A percentile compares a stretch with the other conserved stretches of the same genome.
Evolutionary conservation across 306 rosid genomes (phyloP).

Genomic region (Parietaria judaica): DNA sequence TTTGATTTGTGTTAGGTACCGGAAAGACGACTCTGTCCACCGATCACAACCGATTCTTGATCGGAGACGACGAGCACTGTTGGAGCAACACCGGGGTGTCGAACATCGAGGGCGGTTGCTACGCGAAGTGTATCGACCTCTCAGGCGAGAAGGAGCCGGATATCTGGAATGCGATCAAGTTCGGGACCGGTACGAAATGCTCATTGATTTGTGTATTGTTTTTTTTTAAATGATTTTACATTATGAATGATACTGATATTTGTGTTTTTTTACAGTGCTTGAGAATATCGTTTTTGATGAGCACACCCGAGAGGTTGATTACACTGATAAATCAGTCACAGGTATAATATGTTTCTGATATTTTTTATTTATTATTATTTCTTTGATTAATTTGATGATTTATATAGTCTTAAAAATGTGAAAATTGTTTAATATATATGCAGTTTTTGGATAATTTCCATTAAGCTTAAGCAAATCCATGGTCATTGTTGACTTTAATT

Average conservation of each 20-base stretch:
- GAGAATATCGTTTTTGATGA: constrained; percentile 90
- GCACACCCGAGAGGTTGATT: constrained; percentile 72
- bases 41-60: constrained; percentile 41
- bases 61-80: constrained; percentile 53
- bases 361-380: background rate
- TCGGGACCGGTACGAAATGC: constrained; percentile 37
- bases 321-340: constrained; percentile 74
- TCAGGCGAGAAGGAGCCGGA: constrained; percentile 48
- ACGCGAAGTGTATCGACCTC: constrained; percentile 47
- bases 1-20: constrained; percentile 20
- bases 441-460: background rate
- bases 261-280: constrained; percentile 36
- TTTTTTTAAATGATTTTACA: background rate
- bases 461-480: background rate
- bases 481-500: background rate
- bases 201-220: background rate
- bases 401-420: background rate
- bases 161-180: constrained; percentile 53
- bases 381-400: background rate
- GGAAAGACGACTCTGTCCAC: constrained; percentile 48
- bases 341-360: constrained; percentile 26
- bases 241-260: background rate
- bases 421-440: background rate
- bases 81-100: constrained; percentile 47
- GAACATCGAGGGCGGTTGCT: constrained; percentile 53